Evolutionary conservation across 352 stramenopile species (phyloP).

Genomic region (Globisporangium cederbergense): DNA sequence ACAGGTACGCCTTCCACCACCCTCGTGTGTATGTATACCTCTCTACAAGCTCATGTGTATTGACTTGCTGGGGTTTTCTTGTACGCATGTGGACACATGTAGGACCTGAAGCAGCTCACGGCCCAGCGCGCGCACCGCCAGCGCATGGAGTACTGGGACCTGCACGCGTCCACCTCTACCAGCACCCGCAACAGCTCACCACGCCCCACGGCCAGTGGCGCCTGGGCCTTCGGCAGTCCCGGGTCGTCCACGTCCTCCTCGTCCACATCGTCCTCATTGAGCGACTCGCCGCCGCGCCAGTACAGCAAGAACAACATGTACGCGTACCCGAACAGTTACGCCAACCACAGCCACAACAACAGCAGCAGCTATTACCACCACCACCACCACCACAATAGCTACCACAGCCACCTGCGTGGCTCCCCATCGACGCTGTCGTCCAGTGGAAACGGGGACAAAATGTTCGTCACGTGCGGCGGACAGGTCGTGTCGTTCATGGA

Average conservation of each 20-base stretch:
- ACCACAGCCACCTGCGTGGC: conserved; percentile 17
- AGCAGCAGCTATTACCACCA: conserved; percentile 11
- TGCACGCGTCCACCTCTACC: conserved; percentile 22
- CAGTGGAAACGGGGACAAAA: conserved; percentile 34
- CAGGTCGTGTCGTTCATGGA: conserved; percentile 85
- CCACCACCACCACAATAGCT: conserved; percentile 8
- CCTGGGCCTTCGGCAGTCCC: conserved; percentile 25
- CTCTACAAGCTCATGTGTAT: conserved; percentile 1
- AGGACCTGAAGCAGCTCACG: conserved; percentile 81
- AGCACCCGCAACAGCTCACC: conserved; percentile 31
- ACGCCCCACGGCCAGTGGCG: conserved; percentile 17
- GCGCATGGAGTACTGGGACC: conserved; percentile 63
- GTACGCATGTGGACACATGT: not conserved
- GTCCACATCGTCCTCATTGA: conserved; percentile 12
- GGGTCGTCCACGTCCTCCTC: conserved; percentile 22
- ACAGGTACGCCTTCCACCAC: conserved; percentile 32
- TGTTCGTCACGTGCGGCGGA: conserved; percentile 78
- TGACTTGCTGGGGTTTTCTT: not conserved
- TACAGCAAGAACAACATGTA: conserved; percentile 33
- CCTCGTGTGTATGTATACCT: not conserved
- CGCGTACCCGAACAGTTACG: conserved; percentile 18
- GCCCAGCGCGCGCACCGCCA: conserved; percentile 63
- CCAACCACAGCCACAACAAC: conserved; percentile 4
- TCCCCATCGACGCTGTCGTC: conserved; percentile 22
- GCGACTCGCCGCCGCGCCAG: conserved; percentile 20